Evolutionary conservation across 2,329 filamentous ascomycete genomes (phyloP).

Genomic region (Diaporthe ilicicola): DNA sequence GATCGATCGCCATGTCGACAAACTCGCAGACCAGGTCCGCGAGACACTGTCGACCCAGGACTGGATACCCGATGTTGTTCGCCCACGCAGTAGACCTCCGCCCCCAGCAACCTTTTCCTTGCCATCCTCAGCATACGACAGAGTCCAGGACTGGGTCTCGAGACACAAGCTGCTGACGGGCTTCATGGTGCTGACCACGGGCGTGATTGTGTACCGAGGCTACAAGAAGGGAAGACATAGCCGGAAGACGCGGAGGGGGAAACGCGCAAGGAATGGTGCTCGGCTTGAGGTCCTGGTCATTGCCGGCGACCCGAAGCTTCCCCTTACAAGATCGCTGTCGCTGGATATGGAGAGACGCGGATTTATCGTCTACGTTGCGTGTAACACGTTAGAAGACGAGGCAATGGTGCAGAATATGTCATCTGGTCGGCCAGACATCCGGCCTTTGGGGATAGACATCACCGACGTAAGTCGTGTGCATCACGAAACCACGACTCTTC

Average conservation of each 20-base stretch:
- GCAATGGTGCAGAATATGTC: constrained; percentile 77
- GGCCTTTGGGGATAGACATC: constrained; percentile 83
- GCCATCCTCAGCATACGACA: constrained; percentile 53
- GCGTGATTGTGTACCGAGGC: constrained; percentile 66
- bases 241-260: constrained; percentile 77
- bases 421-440: constrained; percentile 84
- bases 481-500: background rate
- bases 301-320: constrained; percentile 85
- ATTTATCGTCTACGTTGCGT: constrained; percentile 92
- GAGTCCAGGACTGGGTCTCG: constrained; percentile 74
- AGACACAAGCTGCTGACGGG: constrained; percentile 79
- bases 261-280: constrained; percentile 81
- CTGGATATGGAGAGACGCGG: constrained; percentile 89
- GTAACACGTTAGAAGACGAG: constrained; percentile 86
- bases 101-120: constrained; percentile 44
- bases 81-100: constrained; percentile 63
- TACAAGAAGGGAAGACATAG: constrained; percentile 63
- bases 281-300: constrained; percentile 88
- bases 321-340: constrained; percentile 83
- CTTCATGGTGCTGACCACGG: constrained; percentile 73
- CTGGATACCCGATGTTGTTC: constrained; percentile 78
- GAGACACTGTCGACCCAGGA: constrained; percentile 71
- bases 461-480: constrained; percentile 69
- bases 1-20: constrained; percentile 83
- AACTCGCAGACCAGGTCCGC: constrained; percentile 74